These are phyloP conservation scores for Pythium phragmitis DNA, from an alignment of 352 stramenopile species.

Conservation along the genomic window DNA sequence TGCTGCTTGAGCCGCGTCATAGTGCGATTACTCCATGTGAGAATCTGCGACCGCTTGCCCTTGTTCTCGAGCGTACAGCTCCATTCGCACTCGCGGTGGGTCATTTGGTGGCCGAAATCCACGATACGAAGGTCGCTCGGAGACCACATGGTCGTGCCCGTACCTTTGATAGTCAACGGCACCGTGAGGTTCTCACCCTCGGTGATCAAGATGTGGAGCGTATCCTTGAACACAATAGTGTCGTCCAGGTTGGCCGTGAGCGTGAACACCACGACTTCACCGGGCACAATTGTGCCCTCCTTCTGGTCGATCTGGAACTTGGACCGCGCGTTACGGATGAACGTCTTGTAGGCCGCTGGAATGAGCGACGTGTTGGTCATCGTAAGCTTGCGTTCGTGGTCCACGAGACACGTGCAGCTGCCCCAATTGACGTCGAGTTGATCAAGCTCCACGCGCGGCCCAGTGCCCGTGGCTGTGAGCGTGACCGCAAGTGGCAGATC, in stretches of 20 bases:
- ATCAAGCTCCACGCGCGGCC: slow-evolving; percentile 86
- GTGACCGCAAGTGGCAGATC: slow-evolving; percentile 89
- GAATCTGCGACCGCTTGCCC: slow-evolving; percentile 87
- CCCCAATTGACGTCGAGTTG: slow-evolving; percentile 88
- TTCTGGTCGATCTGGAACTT: slow-evolving; percentile 91
- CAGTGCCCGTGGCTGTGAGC: slow-evolving; percentile 78
- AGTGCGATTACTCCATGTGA: slow-evolving; percentile 91
- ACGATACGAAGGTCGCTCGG: slow-evolving; percentile 85
- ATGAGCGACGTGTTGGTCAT: slow-evolving; percentile 92
- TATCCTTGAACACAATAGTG: slow-evolving; percentile 89
- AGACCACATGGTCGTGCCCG: slow-evolving; percentile 93
- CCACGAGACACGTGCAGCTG: slow-evolving; percentile 87
- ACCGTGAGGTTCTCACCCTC: slow-evolving; percentile 92
- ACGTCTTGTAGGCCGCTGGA: slow-evolving; percentile 89
- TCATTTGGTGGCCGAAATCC: slow-evolving; percentile 93
- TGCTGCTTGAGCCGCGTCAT: slow-evolving; percentile 22
- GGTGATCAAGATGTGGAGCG: slow-evolving; percentile 91
- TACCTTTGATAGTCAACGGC: slow-evolving; percentile 88
- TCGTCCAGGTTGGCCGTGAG: slow-evolving; percentile 94
- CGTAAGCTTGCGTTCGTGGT: slow-evolving; percentile 64
- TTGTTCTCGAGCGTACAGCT: slow-evolving; percentile 96
- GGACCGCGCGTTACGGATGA: slow-evolving; percentile 90
- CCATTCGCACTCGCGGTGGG: slow-evolving; percentile 84
- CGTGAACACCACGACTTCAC: slow-evolving; percentile 66
- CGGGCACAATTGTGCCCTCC: slow-evolving; percentile 84